A percentile compares a stretch with the other conserved stretches of the same genome.
Conservation (phyloP, 2,329 filamentous ascomycete genomes). For the Ceratocystis diversiconidia region DNA sequence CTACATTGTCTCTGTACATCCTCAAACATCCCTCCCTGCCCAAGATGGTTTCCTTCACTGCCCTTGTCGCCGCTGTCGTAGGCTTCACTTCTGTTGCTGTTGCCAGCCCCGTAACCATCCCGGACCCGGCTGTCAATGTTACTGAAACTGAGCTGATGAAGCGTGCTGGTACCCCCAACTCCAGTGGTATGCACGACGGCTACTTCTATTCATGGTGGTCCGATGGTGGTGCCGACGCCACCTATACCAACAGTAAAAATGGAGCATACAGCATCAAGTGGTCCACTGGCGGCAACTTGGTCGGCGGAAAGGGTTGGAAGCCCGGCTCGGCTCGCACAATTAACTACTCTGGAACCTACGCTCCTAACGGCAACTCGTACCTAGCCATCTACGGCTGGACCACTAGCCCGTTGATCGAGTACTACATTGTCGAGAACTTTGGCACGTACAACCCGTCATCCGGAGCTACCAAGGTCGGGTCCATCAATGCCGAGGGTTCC, state of each 20-base stretch:
- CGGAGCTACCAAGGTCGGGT: conserved; percentile 25
- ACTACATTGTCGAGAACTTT: conserved; percentile 29
- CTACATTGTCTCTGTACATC: neutral
- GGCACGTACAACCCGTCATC: conserved; percentile 28
- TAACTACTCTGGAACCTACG: conserved; percentile 24
- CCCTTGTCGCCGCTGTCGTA: conserved; percentile 8
- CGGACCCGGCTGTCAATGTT: neutral
- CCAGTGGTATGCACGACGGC: conserved; percentile 27
- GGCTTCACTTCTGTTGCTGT: neutral
- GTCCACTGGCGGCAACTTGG: conserved; percentile 37
- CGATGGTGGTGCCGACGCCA: conserved; percentile 31
- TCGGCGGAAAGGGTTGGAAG: conserved; percentile 45
- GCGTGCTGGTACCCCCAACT: conserved; percentile 25
- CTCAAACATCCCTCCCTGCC: neutral
- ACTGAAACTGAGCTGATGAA: conserved; percentile 4
- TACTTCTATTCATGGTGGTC: conserved; percentile 38
- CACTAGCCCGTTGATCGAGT: conserved; percentile 26
- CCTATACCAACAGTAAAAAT: conserved; percentile 31
- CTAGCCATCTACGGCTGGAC: conserved; percentile 30
- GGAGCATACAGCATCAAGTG: conserved; percentile 34
- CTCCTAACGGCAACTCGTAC: conserved; percentile 25
- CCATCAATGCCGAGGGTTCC: conserved; percentile 27
- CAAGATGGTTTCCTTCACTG: conserved; percentile 11
- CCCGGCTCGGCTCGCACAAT: conserved; percentile 31
- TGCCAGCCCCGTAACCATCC: conserved; percentile 11